Base-by-base conservation (phyloP, 306 rosid species). In the Cercis canadensis region DNA sequence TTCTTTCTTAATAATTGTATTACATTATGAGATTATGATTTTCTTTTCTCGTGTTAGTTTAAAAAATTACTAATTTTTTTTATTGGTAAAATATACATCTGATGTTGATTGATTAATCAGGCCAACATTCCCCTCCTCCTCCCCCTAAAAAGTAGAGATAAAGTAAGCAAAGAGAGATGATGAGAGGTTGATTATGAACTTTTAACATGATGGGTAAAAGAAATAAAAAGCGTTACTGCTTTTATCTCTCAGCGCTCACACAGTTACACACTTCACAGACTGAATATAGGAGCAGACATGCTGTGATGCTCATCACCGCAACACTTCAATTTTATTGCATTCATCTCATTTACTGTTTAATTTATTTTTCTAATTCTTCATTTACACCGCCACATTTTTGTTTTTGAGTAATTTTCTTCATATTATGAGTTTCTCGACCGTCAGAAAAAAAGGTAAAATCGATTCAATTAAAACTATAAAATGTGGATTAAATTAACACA, bases 161-260 rank as follows among this genome's bases (percentile, higher is more conserved):
- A 79, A 81, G 84, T 78, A 69, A 71, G 21, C 77, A 70, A 24
- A 32, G 70, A 70, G 62, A 51, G 75, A 69, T 69, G 77, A 83
- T 69, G 81, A 61, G 82, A 71, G 45, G 73, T 33, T 70, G 84
- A 84, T 86, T 75, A 81, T 74, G 45, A 63, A 77, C 81, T 84
- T 81, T 72, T 85, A 78, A 72, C 84, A 59, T 69, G 37, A 46
- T 57, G 75, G 78, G 79, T 67, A 65, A 65, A 76, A 49, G 51
- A 49, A 56, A 67, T 37, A 52, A 52, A 82, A 72, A 70, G 75
- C 44, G 74, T 32, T 44, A 34, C 34, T 57, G 66, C 72, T 68
- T 65, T 62, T 57, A 34, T 10, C 51, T 49, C 16, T 34, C 19
- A 56, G 41, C 33, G 8, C 51, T 46, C 31, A 50, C 66, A 5